Evolutionary conservation across 805 yeast genomes (phyloP).

Genomic region (Pichia insulana): DNA sequence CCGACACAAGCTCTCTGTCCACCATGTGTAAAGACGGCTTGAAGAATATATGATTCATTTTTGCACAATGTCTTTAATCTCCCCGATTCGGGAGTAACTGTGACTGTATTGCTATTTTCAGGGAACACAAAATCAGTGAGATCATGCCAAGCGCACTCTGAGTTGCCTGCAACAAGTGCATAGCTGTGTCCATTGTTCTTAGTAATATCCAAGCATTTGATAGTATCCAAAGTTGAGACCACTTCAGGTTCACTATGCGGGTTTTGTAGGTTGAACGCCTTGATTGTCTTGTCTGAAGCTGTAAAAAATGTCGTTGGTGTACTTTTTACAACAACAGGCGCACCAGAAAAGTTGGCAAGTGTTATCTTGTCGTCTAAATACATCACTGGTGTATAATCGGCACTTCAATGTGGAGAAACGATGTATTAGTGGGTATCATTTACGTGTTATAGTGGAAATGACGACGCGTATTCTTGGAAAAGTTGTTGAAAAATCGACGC

Average conservation of each 20-base stretch:
- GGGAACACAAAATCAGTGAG: slow-evolving; percentile 13
- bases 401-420: too few relatives aligned
- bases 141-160: slow-evolving; percentile 32
- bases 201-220: slow-evolving; percentile 34
- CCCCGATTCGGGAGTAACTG: background rate
- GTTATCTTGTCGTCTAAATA: slow-evolving; percentile 21
- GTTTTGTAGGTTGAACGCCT: slow-evolving; percentile 38
- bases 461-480: too few relatives aligned
- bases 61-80: slow-evolving; percentile 8
- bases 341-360: slow-evolving; percentile 24
- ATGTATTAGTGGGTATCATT: too few relatives aligned
- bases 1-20: slow-evolving; percentile 53
- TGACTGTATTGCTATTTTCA: background rate
- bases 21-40: slow-evolving; percentile 48
- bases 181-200: slow-evolving; percentile 13
- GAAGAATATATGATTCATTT: slow-evolving; percentile 31
- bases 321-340: slow-evolving; percentile 17
- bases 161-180: slow-evolving; percentile 32
- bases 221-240: slow-evolving; percentile 39
- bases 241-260: slow-evolving; percentile 56
- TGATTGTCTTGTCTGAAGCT: slow-evolving; percentile 49
- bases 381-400: slow-evolving; percentile 9
- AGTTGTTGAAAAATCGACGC: too few relatives aligned
- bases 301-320: slow-evolving; percentile 32
- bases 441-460: too few relatives aligned